Evolutionary conservation across 345 rosid species (phyloP), one percentile per base, ranked within the genome.

Genomic region (Lumnitzera racemosa): DNA sequence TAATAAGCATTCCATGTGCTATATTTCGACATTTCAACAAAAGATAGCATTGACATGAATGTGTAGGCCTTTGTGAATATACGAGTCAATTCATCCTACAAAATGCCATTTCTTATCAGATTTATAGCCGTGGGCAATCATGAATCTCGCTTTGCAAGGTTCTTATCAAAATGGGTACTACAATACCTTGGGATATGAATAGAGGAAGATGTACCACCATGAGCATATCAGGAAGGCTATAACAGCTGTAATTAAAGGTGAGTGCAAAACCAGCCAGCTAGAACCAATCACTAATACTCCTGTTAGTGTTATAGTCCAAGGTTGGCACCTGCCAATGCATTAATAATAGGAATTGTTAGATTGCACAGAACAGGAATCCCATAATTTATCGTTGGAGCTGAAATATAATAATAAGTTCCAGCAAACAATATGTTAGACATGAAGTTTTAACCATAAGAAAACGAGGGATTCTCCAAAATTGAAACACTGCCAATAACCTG

Each of bases 141-240:
- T 14, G 52, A 49, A 49, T 14, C 52, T 14, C 0, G n/a, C 52
- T 5, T 49, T 16, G 5, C 20, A 16, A 14, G 0, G 9, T 14
- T 16, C 52, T 49, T 13, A 16, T 49, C 46, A 20, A 24, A 2
- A 12, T 11, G 54, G 53, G 17, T 53, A 48, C 4, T 24, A 43
- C 2, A 48, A 24, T 73, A 89, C 97, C 97, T 85, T 89, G 46
- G 97, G 97, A 78, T 87, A 92, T 73, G 89, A 71, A 56, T 85
- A 87, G 12, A 87, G 87, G 68, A 89, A 92, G 53, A 87, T 72
- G 80, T 87, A 89, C 97, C 95, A 92, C 97, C 98, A 92, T 46
- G 70, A 23, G 63, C 84, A 61, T 43, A 85, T 79, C 27, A 81
- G 64, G 47, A 77, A 69, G 31, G 69, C 29, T 12, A 75, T 65